Base-by-base conservation (phyloP, 2,329 filamentous ascomycete genomes). In the Podosphaera aphanis region DNA sequence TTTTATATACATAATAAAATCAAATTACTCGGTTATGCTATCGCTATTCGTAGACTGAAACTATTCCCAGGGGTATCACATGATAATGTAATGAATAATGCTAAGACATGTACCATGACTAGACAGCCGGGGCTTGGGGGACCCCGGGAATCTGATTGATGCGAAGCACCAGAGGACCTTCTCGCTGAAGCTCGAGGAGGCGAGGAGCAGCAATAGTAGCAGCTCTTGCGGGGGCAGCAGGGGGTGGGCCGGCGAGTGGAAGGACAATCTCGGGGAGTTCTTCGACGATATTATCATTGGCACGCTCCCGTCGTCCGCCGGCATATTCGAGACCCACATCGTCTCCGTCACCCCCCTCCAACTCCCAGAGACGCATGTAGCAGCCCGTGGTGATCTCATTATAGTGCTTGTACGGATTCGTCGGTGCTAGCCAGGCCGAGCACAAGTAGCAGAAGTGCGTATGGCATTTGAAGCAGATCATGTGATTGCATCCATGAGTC, bases 361-460 rank as follows among this genome's bases (percentile, higher is more conserved):
- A 64, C 56, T 93, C 90, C 85, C 86, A 95, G 2, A 98, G 66
- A 3, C 83, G 76, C 68, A 82, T 80, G 56, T 79, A 92, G 59
- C 90, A 98, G 10, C 66, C 66, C 1, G 74, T 81, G 15, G 71
- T 66, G 44, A 65, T 62, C 23, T 74, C 69, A 57, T 93, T 93
- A 65, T 86, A 98, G 60, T 98, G 90, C 46, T 70, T 64, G 57
- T 95, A 95, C 1, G 86, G 86, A 53, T 93, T 90, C 16, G 65
- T 67, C 0, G 81, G 74, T 47, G 79, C 71, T 37, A 98, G 69
- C 81, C 83, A 95, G n/a, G 77, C 71, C 0, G 80, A 79, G 58
- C 90, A 95, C 1, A 95, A 70, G 54, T 95, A 95, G 64, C 90
- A 98, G 60, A 94, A 95, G 61, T 95, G 88, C 2, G 83, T 81